Conservation (phyloP, 129 eudicot species). For the Scalesia atractyloides region DNA sequence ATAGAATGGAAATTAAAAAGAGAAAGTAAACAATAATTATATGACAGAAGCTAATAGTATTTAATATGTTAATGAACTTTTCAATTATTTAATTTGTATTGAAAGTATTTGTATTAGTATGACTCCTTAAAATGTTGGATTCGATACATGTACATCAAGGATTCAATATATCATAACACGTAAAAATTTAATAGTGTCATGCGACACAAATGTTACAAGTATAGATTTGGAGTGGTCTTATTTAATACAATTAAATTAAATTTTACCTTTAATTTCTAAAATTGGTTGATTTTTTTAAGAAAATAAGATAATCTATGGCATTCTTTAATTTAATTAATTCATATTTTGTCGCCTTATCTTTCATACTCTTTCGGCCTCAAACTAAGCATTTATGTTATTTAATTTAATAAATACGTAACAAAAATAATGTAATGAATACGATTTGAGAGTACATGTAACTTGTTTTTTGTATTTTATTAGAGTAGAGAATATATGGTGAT, state of each 20-base stretch:
- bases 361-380: neutral
- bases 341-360: neutral
- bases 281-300: neutral
- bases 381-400: slow-evolving; percentile 4
- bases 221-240: neutral
- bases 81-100: neutral
- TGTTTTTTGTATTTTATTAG: neutral
- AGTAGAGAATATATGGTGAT: neutral
- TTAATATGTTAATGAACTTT: neutral
- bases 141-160: neutral
- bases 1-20: neutral
- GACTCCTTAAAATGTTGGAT: neutral
- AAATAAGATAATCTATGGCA: neutral
- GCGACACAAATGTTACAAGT: neutral
- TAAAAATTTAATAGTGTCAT: neutral
- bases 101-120: neutral
- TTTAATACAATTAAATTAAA: neutral
- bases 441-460: neutral
- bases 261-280: neutral
- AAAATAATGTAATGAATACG: neutral
- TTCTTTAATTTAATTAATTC: neutral
- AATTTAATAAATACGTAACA: neutral
- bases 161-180: neutral
- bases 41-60: neutral
- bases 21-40: neutral